Evolutionary conservation across 805 yeast genomes (phyloP).

Genomic region (Lipomyces kockii): DNA sequence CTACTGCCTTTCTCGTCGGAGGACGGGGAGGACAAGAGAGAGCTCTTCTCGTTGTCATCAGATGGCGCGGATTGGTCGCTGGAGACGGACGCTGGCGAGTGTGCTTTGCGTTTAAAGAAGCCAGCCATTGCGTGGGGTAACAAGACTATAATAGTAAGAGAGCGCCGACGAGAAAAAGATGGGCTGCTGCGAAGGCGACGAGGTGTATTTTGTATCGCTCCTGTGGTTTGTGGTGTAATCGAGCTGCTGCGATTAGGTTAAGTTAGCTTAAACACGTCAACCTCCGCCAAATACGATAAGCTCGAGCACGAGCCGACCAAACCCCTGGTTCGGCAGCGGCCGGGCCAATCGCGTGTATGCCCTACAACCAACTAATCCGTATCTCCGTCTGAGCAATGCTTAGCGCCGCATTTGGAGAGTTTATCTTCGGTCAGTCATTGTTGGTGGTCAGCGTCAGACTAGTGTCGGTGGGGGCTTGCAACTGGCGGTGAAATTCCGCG

Average conservation of each 20-base stretch:
- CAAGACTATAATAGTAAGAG: neutral
- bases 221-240: neutral
- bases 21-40: neutral
- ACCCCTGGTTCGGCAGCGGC: neutral
- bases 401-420: neutral
- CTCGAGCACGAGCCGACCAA: neutral
- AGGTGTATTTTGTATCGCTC: neutral
- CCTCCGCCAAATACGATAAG: neutral
- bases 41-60: neutral
- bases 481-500: too few relatives aligned
- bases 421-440: neutral
- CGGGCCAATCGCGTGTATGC: neutral
- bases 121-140: neutral
- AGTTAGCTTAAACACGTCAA: neutral
- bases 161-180: neutral
- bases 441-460: too few relatives aligned
- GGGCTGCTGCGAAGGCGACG: neutral
- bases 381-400: too few relatives aligned
- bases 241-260: neutral
- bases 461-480: too few relatives aligned
- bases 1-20: constrained; percentile 14
- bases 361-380: too few relatives aligned
- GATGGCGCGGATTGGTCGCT: neutral
- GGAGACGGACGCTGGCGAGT: neutral
- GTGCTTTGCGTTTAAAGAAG: constrained; percentile 4